Conservation (phyloP, 306 rosid genomes). For the Hippophae gyantsensis region DNA sequence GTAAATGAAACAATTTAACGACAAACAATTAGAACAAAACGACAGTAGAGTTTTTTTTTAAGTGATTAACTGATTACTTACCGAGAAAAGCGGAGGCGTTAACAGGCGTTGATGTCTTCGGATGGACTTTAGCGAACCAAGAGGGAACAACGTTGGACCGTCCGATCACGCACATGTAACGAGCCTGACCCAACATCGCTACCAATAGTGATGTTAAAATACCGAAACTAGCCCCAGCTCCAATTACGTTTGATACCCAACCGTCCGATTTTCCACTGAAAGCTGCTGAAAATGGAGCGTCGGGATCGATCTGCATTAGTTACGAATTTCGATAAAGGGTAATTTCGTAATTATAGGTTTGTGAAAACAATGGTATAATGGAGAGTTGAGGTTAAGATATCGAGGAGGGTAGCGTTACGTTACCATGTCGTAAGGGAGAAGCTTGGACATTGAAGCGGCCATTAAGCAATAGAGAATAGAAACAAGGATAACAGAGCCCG, state of each 20-base stretch:
- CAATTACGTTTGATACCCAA: constrained; percentile 71
- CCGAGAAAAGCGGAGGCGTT: constrained; percentile 95
- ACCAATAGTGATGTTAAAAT: constrained; percentile 83
- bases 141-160: constrained; percentile 81
- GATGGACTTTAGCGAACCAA: constrained; percentile 94
- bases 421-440: constrained; percentile 84
- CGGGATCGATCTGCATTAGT: constrained; percentile 44
- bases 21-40: not conserved
- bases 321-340: not conserved
- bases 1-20: not conserved
- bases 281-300: constrained; percentile 80
- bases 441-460: constrained; percentile 91
- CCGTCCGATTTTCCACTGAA: constrained; percentile 48
- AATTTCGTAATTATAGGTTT: not conserved
- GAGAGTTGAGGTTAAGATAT: not conserved
- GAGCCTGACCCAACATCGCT: constrained; percentile 92
- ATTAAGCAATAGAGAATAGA: constrained; percentile 67
- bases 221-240: constrained; percentile 83
- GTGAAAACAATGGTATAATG: no score
- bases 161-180: constrained; percentile 94
- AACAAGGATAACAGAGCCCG: constrained; percentile 70
- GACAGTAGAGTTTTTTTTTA: not conserved
- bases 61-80: constrained; percentile 13
- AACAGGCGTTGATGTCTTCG: constrained; percentile 75
- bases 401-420: not conserved